Base-by-base conservation (phyloP, 2,329 filamentous ascomycete genomes). In the Fusarium subtropicale region DNA sequence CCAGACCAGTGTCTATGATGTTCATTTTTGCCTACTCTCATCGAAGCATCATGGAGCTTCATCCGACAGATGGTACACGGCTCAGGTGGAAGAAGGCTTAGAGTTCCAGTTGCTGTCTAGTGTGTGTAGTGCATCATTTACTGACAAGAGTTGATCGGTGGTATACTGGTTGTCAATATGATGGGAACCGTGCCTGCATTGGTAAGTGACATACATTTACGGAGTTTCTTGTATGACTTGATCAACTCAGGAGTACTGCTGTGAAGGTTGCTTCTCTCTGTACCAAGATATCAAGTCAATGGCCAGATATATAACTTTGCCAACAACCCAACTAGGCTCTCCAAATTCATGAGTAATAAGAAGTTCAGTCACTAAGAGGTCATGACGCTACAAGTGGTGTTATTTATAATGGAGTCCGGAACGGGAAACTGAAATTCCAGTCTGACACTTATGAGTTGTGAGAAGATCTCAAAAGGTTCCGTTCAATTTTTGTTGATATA, bases 21-120 rank as follows among this genome's bases (percentile, higher is more conserved):
- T 36, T 16, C 12, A 12, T 39, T 22, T 51, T 51, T 39, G 9
- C 15, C 12, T 38, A 1, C 10, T 5, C 3, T 28, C 1, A 3
- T 8, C 8, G 12, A 15, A 7, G 11, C 3, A 5, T 5, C 2
- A 2, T 16, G 3, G 13, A 15, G 18, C 3, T 20, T 7, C 7
- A 7, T 1, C 9, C 18, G 20, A 11, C 16, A 7, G 18, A 16
- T n/a, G 18, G 24, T 9, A 22, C 10, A 50, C 8, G 22, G 0
- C 2, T 28, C 2, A 2, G 9, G 18, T 6, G 12, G 4, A 18
- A 8, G 9, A 26, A 28, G 22, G 2, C 10, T 9, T 13, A 4
- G 2, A 10, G 16, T 24, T 48, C 11, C 16, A 7, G 8, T 11
- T 7, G 9, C 15, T 10, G 2, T 30, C 7, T n/a, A 13, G 12